phyloP scores from a whole-genome alignment of 2,329 filamentous ascomycete genomes.

The Penicillium sp. region DNA sequence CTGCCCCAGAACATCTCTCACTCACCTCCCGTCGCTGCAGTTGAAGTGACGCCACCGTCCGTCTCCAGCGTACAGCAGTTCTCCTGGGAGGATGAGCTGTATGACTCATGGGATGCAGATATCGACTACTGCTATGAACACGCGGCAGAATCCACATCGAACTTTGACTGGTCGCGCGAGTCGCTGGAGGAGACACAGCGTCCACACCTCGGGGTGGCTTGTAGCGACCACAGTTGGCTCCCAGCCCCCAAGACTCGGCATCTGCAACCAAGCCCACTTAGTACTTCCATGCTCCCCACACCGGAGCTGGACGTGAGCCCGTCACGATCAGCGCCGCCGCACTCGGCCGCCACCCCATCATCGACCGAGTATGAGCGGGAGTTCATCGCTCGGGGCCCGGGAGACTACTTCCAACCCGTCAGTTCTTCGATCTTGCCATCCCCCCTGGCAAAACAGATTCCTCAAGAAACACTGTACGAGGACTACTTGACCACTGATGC shows the following conservation, averaged over 20 bases:
- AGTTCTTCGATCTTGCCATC: slow-evolving; percentile 29
- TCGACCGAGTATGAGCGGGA: slow-evolving; percentile 26
- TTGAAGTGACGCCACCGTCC: slow-evolving; percentile 13
- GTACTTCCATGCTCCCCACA: slow-evolving; percentile 23
- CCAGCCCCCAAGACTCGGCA: slow-evolving; percentile 9
- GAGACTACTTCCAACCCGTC: slow-evolving; percentile 32
- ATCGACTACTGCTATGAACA: slow-evolving; percentile 59
- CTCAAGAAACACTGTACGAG: slow-evolving; percentile 34
- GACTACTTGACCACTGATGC: slow-evolving; percentile 43
- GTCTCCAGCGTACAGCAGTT: slow-evolving; percentile 15
- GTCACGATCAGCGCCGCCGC: slow-evolving; percentile 26
- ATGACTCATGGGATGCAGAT: slow-evolving; percentile 55
- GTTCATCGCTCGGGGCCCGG: slow-evolving; percentile 19
- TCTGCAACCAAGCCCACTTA: slow-evolving; percentile 21
- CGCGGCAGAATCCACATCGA: slow-evolving; percentile 54
- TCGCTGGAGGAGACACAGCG: slow-evolving; percentile 30
- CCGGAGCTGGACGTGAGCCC: slow-evolving; percentile 33
- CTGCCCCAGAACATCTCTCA: slow-evolving; percentile 25
- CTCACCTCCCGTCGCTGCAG: slow-evolving; percentile 12
- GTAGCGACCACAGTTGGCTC: slow-evolving; percentile 12
- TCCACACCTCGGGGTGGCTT: slow-evolving; percentile 13
- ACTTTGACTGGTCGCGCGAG: slow-evolving; percentile 53
- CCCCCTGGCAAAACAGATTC: slow-evolving; percentile 29
- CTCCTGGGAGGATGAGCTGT: slow-evolving; percentile 27
- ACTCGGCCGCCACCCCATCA: slow-evolving; percentile 29